Percentiles rank a stretch among this genome's conserved stretches.
These are phyloP conservation scores for Monascus purpureus DNA, from an alignment of 495 filamentous ascomycete species.

Conservation along the genomic window DNA sequence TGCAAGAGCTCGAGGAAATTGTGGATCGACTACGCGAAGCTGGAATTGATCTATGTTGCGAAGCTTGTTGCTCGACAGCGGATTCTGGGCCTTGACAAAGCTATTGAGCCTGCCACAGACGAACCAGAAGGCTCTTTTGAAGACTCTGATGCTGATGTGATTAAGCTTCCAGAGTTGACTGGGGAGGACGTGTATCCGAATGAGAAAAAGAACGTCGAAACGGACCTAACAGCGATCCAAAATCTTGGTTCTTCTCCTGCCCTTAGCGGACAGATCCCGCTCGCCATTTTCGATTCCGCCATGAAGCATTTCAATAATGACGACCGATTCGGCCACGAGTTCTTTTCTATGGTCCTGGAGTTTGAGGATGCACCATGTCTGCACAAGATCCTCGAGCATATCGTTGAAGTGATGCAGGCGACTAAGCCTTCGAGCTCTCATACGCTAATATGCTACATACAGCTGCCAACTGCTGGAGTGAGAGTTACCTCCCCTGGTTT, in stretches of 20 bases:
- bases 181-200: constrained; percentile 53
- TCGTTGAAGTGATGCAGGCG: constrained; percentile 49
- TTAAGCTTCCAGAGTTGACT: constrained; percentile 47
- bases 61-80: constrained; percentile 60
- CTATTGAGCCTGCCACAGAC: constrained; percentile 23
- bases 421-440: constrained; percentile 41
- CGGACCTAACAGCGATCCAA: constrained; percentile 38
- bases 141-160: constrained; percentile 36
- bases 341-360: constrained; percentile 64
- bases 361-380: constrained; percentile 53
- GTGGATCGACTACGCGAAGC: constrained; percentile 81
- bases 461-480: constrained; percentile 53
- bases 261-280: constrained; percentile 76
- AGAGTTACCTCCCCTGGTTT: constrained; percentile 51
- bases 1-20: constrained; percentile 55
- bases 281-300: constrained; percentile 81
- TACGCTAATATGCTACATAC: constrained; percentile 55
- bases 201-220: constrained; percentile 31
- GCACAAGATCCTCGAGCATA: constrained; percentile 57
- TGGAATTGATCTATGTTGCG: constrained; percentile 83
- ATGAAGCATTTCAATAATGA: constrained; percentile 59
- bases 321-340: constrained; percentile 48
- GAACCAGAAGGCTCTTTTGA: constrained; percentile 23
- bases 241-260: constrained; percentile 66
- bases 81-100: constrained; percentile 53